A percentile compares a stretch with the other conserved stretches of the same genome.
Conservation (phyloP, 805 yeast genomes). For the Komagataella mondaviorum region DNA sequence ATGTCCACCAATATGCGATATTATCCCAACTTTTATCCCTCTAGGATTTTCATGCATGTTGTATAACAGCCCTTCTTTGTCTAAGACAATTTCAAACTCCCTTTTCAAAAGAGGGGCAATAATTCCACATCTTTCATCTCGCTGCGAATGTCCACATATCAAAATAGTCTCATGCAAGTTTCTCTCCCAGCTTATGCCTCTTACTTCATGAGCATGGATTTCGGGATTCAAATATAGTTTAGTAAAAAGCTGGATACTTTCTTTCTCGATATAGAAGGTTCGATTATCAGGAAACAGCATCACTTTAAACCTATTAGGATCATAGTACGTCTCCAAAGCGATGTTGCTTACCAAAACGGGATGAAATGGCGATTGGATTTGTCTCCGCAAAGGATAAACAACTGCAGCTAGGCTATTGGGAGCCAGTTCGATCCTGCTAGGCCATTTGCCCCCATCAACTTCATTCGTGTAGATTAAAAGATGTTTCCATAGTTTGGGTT, state of each 20-base stretch:
- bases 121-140: conserved; percentile 58
- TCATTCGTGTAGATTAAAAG: conserved; percentile 35
- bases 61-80: conserved; percentile 17
- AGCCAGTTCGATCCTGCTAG: conserved; percentile 33
- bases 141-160: conserved; percentile 51
- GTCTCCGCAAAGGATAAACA: conserved; percentile 20
- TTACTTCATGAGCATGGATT: conserved; percentile 1
- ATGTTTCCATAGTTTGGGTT: conserved; percentile 41
- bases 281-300: conserved; percentile 43
- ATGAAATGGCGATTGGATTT: conserved; percentile 22
- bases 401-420: conserved; percentile 30
- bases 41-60: conserved; percentile 9
- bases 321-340: conserved; percentile 10
- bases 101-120: conserved; percentile 42
- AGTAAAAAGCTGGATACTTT: conserved; percentile 21
- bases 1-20: conserved; percentile 81
- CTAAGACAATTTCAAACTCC: conserved; percentile 34
- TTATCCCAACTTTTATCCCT: conserved; percentile 32
- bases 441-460: conserved; percentile 25
- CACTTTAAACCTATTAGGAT: conserved; percentile 15
- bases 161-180: conserved; percentile 23
- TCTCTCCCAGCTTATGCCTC: conserved; percentile 1
- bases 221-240: conserved; percentile 25
- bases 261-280: conserved; percentile 9
- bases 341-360: conserved; percentile 40